A percentile compares a stretch with the other conserved stretches of the same genome.
Conservation (phyloP, 306 rosid genomes). For the Gastrolobium bilobum region DNA sequence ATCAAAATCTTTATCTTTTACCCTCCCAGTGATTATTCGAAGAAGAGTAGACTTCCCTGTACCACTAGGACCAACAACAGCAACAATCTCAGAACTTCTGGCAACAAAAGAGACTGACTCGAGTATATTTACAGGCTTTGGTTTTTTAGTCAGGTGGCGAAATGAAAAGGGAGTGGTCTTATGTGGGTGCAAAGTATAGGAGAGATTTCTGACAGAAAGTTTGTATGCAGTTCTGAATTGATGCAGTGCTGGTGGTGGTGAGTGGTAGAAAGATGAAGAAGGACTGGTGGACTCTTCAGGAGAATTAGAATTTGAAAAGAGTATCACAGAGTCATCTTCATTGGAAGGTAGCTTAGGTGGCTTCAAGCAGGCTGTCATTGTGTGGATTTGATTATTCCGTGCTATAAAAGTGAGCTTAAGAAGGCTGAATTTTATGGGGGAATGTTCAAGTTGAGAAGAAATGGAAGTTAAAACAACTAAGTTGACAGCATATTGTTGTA, state of each 20-base stretch:
- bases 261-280: constrained; percentile 68
- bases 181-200: constrained; percentile 61
- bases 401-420: constrained; percentile 40
- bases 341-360: constrained; percentile 49
- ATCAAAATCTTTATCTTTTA: constrained; percentile 59
- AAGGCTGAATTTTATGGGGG: constrained; percentile 35
- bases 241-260: constrained; percentile 53
- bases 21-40: constrained; percentile 70
- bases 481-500: constrained; percentile 29
- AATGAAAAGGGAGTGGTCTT: constrained; percentile 53
- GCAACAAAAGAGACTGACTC: constrained; percentile 83
- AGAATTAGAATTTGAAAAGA: constrained; percentile 74
- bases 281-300: constrained; percentile 67
- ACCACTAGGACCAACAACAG: constrained; percentile 92
- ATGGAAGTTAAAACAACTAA: constrained; percentile 62
- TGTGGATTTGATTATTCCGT: constrained; percentile 37
- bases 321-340: constrained; percentile 70
- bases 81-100: constrained; percentile 75
- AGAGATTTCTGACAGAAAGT: constrained; percentile 66
- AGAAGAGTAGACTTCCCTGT: constrained; percentile 91
- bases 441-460: constrained; percentile 39
- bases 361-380: constrained; percentile 60
- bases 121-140: constrained; percentile 67
- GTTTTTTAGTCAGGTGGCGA: constrained; percentile 52
- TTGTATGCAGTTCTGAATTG: constrained; percentile 50